phyloP scores from a whole-genome alignment of 2,329 filamentous ascomycete species.

The Canariomyces notabilis region DNA sequence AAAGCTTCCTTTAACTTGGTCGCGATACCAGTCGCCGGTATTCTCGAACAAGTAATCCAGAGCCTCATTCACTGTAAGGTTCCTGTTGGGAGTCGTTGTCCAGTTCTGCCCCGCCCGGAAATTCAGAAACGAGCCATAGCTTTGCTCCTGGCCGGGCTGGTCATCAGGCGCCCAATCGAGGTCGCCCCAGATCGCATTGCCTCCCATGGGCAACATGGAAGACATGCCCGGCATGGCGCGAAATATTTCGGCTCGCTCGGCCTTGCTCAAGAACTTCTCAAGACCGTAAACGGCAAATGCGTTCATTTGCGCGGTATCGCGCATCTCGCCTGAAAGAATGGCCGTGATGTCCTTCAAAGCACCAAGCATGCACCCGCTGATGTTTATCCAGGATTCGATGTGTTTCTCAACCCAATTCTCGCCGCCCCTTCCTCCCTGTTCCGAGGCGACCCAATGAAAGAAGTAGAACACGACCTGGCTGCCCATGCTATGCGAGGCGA shows the following conservation, averaged over 20 bases:
- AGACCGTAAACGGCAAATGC: conserved; percentile 94
- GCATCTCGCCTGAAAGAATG: conserved; percentile 93
- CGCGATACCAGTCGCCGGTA: conserved; percentile 79
- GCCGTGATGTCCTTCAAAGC: conserved; percentile 87
- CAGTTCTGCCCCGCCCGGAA: conserved; percentile 66
- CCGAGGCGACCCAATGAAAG: conserved; percentile 70
- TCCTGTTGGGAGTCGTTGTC: conserved; percentile 60
- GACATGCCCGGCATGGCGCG: conserved; percentile 95
- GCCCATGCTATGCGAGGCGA: conserved; percentile 96
- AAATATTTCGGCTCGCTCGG: conserved; percentile 90
- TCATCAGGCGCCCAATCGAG: conserved; percentile 85
- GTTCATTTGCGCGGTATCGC: conserved; percentile 94
- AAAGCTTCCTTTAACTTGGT: conserved; percentile 69
- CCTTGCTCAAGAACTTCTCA: conserved; percentile 87
- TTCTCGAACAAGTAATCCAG: conserved; percentile 72
- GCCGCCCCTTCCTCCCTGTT: conserved; percentile 74
- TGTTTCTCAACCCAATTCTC: conserved; percentile 84
- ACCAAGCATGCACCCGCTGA: conserved; percentile 95
- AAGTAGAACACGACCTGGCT: conserved; percentile 88
- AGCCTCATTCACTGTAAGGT: conserved; percentile 76
- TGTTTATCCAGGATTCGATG: conserved; percentile 95
- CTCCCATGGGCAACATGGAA: conserved; percentile 93
- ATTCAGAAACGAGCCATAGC: conserved; percentile 77
- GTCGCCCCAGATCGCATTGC: conserved; percentile 93
- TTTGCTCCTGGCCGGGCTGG: conserved; percentile 62